These are phyloP conservation scores for Epichloe bromicola DNA, from an alignment of 2,329 filamentous ascomycete genomes.

Conservation along the genomic window DNA sequence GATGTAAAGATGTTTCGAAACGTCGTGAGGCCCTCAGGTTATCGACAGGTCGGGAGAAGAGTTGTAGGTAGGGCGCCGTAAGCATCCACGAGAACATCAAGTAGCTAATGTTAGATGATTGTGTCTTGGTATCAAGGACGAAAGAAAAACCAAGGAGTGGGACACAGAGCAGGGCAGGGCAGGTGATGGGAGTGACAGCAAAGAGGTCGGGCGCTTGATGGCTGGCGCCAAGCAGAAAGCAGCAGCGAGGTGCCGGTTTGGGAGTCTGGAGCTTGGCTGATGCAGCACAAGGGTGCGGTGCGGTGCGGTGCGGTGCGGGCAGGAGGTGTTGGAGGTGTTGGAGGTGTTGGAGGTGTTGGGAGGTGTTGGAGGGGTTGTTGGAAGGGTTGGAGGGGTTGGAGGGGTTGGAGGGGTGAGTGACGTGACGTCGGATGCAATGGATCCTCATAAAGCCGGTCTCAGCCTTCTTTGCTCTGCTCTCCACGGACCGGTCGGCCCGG, in stretches of 20 bases:
- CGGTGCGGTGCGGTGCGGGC: not conserved
- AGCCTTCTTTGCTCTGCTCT: too few species aligned
- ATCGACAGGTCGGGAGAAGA: slow-evolving; percentile 19
- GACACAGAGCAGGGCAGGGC: not conserved
- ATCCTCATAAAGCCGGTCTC: too few species aligned
- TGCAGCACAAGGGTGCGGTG: too few species aligned
- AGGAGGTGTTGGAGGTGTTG: not conserved
- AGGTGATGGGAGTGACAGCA: not conserved
- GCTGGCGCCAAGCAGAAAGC: not conserved
- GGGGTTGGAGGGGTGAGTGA: not conserved
- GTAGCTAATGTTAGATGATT: not conserved
- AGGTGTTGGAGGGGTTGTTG: not conserved
- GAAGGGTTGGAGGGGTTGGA: not conserved
- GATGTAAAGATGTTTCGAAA: slow-evolving; percentile 16
- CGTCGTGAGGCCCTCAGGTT: slow-evolving; percentile 11
- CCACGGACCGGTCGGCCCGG: too few species aligned
- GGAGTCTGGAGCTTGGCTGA: too few species aligned
- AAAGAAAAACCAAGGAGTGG: not conserved
- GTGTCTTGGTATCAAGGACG: too few species aligned
- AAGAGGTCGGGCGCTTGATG: not conserved
- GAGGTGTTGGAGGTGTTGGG: not conserved
- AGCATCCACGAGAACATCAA: slow-evolving; percentile 12
- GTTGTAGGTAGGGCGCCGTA: slow-evolving; percentile 13
- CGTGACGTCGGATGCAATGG: not conserved
- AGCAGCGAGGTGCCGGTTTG: too few species aligned